Base-by-base conservation (phyloP, 1,139 yeast genomes). In the Blastobotrys illinoisensis region DNA sequence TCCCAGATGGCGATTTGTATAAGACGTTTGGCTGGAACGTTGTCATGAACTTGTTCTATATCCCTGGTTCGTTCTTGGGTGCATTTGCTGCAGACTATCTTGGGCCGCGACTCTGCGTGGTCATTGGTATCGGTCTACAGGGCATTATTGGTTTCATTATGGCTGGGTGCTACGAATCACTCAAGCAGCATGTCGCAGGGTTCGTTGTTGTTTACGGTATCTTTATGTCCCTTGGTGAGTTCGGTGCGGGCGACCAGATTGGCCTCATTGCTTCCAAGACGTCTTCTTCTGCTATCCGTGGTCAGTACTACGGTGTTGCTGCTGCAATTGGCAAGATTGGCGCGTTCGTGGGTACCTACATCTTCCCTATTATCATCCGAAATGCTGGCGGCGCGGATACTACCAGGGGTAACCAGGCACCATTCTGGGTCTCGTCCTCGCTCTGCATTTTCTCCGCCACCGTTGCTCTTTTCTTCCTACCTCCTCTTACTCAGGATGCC, bases 321-420 rank as follows among this genome's bases (percentile, higher is more conserved):
- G 97, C 97, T 56, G 96, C 96, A 26, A 65, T 83, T 54, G 97
- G 96, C 66, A 90, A 90, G 71, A 77, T 89, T 58, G 97, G 97
- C 66, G 97, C 96, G 1, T 90, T 89, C 67, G 89, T 85, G 28
- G 97, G 97, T 57, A 84, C 95, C 48, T 88, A 85, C 71, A 85
- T 86, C 26, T 91, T 91, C 81, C 96, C 97, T 48, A 79, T 80
- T 51, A 81, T 83, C 60, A 74, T 73, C 58, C 68, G 71, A 52
- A 74, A 74, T 58, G 74, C 78, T n/a, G 83, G 83, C 52, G 82
- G 79, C 48, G 53, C 60, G 23, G 64, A 63, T 28, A 67, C 71
- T 5, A 74, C 78, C 57, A 68, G 73, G 52, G 88, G 88, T 57
- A 72, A 82, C 66, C 83, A 81, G 69, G 86, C 86, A 55, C 95